These are phyloP conservation scores for Isoetes taiwanensis DNA, from an alignment of 75 land plant genomes.

Conservation along the genomic window DNA sequence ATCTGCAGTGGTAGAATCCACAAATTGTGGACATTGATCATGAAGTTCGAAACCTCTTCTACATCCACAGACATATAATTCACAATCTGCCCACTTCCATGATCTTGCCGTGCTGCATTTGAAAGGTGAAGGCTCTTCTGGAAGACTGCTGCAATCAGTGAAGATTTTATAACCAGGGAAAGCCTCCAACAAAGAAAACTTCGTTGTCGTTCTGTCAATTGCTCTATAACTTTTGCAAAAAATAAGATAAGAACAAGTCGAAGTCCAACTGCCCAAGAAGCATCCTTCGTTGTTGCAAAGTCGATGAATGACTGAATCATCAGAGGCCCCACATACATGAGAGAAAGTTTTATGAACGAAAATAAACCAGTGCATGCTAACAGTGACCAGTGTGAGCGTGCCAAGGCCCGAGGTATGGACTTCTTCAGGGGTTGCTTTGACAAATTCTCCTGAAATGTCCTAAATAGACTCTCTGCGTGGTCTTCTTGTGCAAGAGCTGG, in stretches of 20 bases:
- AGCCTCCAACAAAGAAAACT: neutral
- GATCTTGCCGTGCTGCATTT: slow-evolving; percentile 11
- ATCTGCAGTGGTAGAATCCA: slow-evolving; percentile 24
- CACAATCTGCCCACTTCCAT: slow-evolving; percentile 14
- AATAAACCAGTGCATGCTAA: neutral
- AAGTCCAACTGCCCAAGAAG: neutral
- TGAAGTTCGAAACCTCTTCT: slow-evolving; percentile 9
- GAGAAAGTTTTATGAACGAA: neutral
- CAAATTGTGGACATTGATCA: slow-evolving; percentile 6
- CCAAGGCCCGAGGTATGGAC: neutral
- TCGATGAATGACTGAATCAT: neutral
- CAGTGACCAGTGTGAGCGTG: neutral
- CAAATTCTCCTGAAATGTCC: slow-evolving; percentile 2
- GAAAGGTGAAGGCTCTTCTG: slow-evolving; percentile 17
- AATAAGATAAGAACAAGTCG: neutral
- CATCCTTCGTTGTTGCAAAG: neutral
- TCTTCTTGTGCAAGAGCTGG: slow-evolving; percentile 9
- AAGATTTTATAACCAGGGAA: neutral
- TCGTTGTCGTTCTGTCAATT: neutral
- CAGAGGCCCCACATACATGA: neutral
- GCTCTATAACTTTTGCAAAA: neutral
- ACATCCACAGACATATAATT: slow-evolving; percentile 29
- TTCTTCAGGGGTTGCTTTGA: neutral
- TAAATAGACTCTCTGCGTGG: slow-evolving; percentile 2
- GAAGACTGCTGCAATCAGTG: slow-evolving; percentile 11